Percentiles rank a stretch among this genome's conserved stretches.
These are phyloP conservation scores for Bonia amplexicaulis DNA, from an alignment of 176 grass and related monocot species.

Conservation along the genomic window DNA sequence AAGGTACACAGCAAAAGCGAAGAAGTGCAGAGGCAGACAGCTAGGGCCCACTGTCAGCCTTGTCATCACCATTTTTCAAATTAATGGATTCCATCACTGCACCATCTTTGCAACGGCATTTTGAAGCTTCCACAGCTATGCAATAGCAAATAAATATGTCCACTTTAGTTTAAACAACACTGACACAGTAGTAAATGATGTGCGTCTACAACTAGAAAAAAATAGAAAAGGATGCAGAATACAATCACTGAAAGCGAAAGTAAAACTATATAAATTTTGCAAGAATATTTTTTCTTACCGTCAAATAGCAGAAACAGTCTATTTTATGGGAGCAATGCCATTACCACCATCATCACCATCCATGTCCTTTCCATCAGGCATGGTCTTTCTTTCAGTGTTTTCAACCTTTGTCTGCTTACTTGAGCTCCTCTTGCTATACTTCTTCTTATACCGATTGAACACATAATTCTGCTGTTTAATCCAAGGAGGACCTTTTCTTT, in stretches of 20 bases:
- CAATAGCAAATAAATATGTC: background rate
- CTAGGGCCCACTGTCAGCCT: background rate
- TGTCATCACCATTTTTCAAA: background rate
- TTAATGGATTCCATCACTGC: background rate
- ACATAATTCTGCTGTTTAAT: background rate
- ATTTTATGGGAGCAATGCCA: conserved; percentile 21
- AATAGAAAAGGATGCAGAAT: background rate
- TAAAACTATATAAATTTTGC: background rate
- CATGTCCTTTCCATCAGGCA: background rate
- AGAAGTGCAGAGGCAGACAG: background rate
- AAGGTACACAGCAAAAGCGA: background rate
- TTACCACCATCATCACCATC: conserved; percentile 8
- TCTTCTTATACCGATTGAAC: conserved; percentile 42
- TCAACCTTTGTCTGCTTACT: conserved; percentile 8
- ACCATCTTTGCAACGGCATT: background rate
- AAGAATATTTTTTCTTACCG: conserved; percentile 7
- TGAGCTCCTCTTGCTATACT: conserved; percentile 47
- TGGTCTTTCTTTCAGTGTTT: background rate
- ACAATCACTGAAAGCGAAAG: background rate
- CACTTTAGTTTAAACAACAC: background rate
- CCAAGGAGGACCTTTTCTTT: conserved; percentile 15
- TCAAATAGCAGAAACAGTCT: conserved; percentile 10
- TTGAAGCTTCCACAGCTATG: background rate
- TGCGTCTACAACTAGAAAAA: background rate
- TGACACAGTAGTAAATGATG: background rate